Evolutionary conservation across 2,329 filamentous ascomycete genomes (phyloP).

Genomic region (Tolypocladium ophioglossoides): DNA sequence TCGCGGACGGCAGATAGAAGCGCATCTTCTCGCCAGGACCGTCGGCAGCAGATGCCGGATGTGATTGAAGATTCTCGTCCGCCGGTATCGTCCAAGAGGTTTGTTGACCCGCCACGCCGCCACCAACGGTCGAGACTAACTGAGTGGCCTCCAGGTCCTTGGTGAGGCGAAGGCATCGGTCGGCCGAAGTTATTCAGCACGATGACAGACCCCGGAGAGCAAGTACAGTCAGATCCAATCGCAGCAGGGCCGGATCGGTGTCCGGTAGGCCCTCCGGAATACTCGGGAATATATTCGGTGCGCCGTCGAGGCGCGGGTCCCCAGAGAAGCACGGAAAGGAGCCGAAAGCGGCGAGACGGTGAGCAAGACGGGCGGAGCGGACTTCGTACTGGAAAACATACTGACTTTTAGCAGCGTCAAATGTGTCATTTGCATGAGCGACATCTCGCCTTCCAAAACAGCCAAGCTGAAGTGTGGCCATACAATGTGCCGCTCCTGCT

Average conservation of each 20-base stretch:
- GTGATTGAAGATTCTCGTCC: constrained; percentile 23
- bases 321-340: constrained; percentile 13
- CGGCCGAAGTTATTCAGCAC: constrained; percentile 7
- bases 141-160: constrained; percentile 2
- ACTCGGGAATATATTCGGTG: constrained; percentile 15
- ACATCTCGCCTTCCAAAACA: constrained; percentile 51
- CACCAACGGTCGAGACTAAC: neutral
- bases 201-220: constrained; percentile 7
- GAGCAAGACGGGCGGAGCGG: neutral
- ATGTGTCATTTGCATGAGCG: constrained; percentile 65
- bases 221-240: constrained; percentile 6
- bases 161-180: constrained; percentile 7
- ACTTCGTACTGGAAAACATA: neutral
- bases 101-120: neutral
- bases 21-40: constrained; percentile 16
- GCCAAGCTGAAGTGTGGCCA: constrained; percentile 70
- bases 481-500: constrained; percentile 68
- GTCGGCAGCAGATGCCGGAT: constrained; percentile 13
- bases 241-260: constrained; percentile 7
- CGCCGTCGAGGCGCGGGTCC: constrained; percentile 13
- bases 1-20: constrained; percentile 18
- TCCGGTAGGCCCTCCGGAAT: constrained; percentile 12
- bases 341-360: constrained; percentile 1
- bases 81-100: constrained; percentile 22
- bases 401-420: constrained; percentile 41